Percentiles rank a stretch among this genome's conserved stretches.
These are phyloP conservation scores for Collybia sordida DNA, from an alignment of 768 basidiomycete species.

Conservation along the genomic window DNA sequence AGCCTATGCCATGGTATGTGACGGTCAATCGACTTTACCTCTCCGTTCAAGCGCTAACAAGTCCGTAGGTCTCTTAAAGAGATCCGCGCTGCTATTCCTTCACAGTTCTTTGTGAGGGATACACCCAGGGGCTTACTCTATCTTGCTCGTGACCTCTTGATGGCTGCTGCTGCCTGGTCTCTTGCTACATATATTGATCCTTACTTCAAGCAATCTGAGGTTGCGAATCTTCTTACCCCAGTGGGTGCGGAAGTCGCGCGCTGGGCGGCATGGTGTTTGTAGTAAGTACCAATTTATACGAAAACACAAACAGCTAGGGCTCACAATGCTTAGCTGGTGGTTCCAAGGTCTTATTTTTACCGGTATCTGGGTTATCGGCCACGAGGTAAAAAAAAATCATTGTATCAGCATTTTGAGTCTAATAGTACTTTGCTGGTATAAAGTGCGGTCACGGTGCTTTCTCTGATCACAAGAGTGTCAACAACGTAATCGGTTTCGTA, in stretches of 20 bases:
- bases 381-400: slow-evolving; percentile 37
- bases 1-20: slow-evolving; percentile 46
- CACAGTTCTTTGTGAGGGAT: slow-evolving; percentile 42
- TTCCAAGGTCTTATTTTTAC: slow-evolving; percentile 61
- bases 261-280: slow-evolving; percentile 45
- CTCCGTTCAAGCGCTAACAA: too few species aligned
- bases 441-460: slow-evolving; percentile 61
- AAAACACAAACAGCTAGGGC: not conserved
- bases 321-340: slow-evolving; percentile 46
- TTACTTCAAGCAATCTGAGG: slow-evolving; percentile 27
- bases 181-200: slow-evolving; percentile 45
- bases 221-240: slow-evolving; percentile 26
- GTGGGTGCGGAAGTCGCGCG: slow-evolving; percentile 35
- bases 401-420: not conserved
- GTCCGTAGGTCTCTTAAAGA: slow-evolving; percentile 45
- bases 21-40: too few species aligned
- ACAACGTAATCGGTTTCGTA: slow-evolving; percentile 52
- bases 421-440: slow-evolving; percentile 1
- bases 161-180: slow-evolving; percentile 43
- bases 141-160: slow-evolving; percentile 42
- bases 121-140: slow-evolving; percentile 39
- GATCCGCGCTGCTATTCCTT: slow-evolving; percentile 49
- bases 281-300: slow-evolving; percentile 32
- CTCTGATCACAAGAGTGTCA: slow-evolving; percentile 45
- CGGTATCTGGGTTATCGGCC: slow-evolving; percentile 60